Evolutionary conservation across 257 asterid genomes (phyloP), one percentile per base, ranked within the genome.

Genomic region (Lantana camara): DNA sequence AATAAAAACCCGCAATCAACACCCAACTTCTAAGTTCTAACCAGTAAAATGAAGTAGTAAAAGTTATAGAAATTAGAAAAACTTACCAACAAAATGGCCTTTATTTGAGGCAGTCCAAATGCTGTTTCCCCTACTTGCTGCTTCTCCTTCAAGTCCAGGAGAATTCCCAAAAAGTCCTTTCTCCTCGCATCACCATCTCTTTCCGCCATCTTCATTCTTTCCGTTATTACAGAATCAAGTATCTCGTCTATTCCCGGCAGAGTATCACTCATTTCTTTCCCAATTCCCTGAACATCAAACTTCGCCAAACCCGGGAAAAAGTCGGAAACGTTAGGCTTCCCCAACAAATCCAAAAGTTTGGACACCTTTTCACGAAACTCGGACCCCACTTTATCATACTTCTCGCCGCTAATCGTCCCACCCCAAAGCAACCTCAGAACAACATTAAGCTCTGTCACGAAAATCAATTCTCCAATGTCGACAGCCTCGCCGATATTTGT

Each of bases 371-470:
- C 64, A 64, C 60, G 60, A 15, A 77, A 77, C 48, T 74, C 75
- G 0, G 53, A 55, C 45, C 72, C 75, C 38, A 73, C 62, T 0
- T 29, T 60, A 6, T 34, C 59, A 37, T 52, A 27, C 14, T 27
- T 73, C 40, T 76, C 66, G 37, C 49, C 70, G 2, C 57, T 47
- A 27, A 74, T 37, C 0, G 70, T 68, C 23, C 80, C 63, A 3
- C 85, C 85, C 79, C 79, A 77, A 30, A 77, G 19, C 78, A 80
- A 67, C 32, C 60, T 77, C 13, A 66, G 35, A 13, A 64, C 14
- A 1, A 75, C 77, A 47, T 80, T 68, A 0, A 74, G 46, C 5
- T 56, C 76, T 5, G 74, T 74, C 23, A 8, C 5, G 45, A 71
- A 80, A 64, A 63, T 48, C 45, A 73, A 29, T 20, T 71, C 76